Conservation (phyloP, 306 rosid genomes). For the Cicer chorassanicum region DNA sequence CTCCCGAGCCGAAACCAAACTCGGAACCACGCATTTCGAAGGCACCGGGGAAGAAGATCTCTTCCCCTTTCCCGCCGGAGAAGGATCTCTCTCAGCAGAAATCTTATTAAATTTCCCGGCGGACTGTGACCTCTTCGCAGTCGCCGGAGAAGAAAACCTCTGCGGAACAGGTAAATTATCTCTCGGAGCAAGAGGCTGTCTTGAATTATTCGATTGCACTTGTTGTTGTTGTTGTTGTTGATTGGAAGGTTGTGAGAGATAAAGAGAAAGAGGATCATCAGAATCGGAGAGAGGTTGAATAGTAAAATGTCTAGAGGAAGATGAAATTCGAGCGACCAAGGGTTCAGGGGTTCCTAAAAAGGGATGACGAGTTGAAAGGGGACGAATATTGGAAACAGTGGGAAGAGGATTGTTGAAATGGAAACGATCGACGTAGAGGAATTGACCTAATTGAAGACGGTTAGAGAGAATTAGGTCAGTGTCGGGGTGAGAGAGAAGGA, state of each 20-base stretch:
- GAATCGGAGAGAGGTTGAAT: slow-evolving; percentile 83
- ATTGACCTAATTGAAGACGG: slow-evolving; percentile 88
- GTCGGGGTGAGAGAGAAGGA: slow-evolving; percentile 78
- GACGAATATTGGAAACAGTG: slow-evolving; percentile 68
- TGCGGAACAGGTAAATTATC: slow-evolving; percentile 62
- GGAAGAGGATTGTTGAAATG: slow-evolving; percentile 80
- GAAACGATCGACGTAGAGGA: slow-evolving; percentile 81
- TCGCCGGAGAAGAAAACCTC: slow-evolving; percentile 86
- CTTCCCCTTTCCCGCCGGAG: slow-evolving; percentile 77
- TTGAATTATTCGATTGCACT: neutral
- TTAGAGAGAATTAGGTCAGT: slow-evolving; percentile 84
- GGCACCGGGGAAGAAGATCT: slow-evolving; percentile 91
- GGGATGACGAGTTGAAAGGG: slow-evolving; percentile 79
- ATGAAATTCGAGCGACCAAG: slow-evolving; percentile 62
- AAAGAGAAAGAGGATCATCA: slow-evolving; percentile 68
- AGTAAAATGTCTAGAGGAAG: slow-evolving; percentile 67
- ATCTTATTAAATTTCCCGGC: slow-evolving; percentile 56
- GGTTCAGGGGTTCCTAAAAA: slow-evolving; percentile 79
- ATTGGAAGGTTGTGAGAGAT: slow-evolving; percentile 43
- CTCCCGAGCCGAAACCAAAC: slow-evolving; percentile 74
- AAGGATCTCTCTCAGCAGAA: slow-evolving; percentile 72
- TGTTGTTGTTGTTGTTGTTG: neutral
- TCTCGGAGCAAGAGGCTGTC: slow-evolving; percentile 72
- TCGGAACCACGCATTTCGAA: slow-evolving; percentile 88
- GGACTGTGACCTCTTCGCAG: slow-evolving; percentile 66